phyloP scores from a whole-genome alignment of 1,284 basidiomycete species.

The Heterobasidion occidentale region DNA sequence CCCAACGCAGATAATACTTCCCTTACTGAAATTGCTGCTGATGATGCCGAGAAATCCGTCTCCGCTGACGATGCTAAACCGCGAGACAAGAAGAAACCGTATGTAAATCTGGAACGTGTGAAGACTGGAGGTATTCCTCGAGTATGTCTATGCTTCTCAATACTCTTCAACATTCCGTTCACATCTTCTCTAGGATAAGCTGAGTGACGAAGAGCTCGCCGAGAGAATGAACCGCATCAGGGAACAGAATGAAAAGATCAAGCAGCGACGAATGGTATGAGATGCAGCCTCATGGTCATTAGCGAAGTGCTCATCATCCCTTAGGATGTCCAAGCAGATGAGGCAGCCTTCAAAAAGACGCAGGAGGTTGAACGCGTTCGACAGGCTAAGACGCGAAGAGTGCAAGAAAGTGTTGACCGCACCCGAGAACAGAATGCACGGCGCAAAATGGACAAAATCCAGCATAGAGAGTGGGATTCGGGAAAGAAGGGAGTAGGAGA shows the following conservation, averaged over 20 bases:
- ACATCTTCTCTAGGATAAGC: conserved; percentile 49
- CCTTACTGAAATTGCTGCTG: neutral
- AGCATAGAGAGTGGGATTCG: conserved; percentile 76
- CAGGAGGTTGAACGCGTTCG: conserved; percentile 52
- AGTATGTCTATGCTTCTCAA: conserved; percentile 30
- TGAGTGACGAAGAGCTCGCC: conserved; percentile 61
- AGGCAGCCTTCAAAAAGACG: conserved; percentile 64
- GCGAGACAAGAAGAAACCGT: conserved; percentile 36
- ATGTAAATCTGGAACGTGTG: conserved; percentile 71
- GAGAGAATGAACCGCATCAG: conserved; percentile 69
- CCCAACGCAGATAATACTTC: neutral
- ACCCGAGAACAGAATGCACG: conserved; percentile 69
- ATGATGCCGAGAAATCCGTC: neutral
- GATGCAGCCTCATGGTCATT: conserved; percentile 2
- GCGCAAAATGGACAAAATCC: conserved; percentile 70
- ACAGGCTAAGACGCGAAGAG: conserved; percentile 47
- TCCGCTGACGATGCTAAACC: conserved; percentile 9
- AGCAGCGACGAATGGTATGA: conserved; percentile 59
- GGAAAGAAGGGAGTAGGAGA: conserved; percentile 39
- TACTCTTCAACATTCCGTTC: neutral
- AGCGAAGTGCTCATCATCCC: neutral
- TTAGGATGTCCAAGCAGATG: conserved; percentile 71
- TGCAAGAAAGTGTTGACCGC: conserved; percentile 59
- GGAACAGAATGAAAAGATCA: conserved; percentile 77
- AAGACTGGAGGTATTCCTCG: conserved; percentile 70